These are phyloP conservation scores for Glycine latifolia DNA, from an alignment of 306 rosid species.

Conservation along the genomic window DNA sequence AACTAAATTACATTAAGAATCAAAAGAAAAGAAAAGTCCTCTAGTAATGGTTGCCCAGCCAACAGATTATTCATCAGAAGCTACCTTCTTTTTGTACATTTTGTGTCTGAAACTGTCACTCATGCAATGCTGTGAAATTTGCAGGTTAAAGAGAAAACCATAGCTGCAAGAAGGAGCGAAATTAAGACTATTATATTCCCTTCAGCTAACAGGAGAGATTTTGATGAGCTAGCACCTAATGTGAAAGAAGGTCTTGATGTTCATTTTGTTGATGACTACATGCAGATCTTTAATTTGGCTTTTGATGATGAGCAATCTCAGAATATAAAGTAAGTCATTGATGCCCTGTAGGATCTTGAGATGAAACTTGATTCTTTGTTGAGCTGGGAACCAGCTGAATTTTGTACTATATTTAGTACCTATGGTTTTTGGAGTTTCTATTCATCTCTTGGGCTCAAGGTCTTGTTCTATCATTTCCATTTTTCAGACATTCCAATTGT, in stretches of 20 bases:
- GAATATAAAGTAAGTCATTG: slow-evolving; percentile 42
- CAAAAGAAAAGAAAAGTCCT: neutral
- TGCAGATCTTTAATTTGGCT: slow-evolving; percentile 78
- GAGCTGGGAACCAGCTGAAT: slow-evolving; percentile 51
- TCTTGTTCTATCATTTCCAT: neutral
- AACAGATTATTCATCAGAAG: slow-evolving; percentile 15
- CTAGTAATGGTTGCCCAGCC: neutral
- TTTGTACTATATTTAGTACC: slow-evolving; percentile 40
- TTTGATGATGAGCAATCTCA: slow-evolving; percentile 57
- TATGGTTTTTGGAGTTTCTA: neutral
- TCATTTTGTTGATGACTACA: slow-evolving; percentile 89
- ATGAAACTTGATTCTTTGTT: slow-evolving; percentile 43
- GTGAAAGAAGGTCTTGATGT: slow-evolving; percentile 96
- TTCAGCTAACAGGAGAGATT: slow-evolving; percentile 90
- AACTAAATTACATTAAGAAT: neutral
- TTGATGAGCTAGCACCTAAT: slow-evolving; percentile 83
- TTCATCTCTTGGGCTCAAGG: slow-evolving; percentile 24
- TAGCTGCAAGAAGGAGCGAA: slow-evolving; percentile 92
- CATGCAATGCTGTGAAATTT: slow-evolving; percentile 43
- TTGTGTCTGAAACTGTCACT: slow-evolving; percentile 37
- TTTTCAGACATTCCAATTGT: slow-evolving; percentile 46
- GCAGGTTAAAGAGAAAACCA: slow-evolving; percentile 98
- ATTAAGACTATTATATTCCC: slow-evolving; percentile 92
- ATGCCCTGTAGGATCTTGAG: slow-evolving; percentile 34
- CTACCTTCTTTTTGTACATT: neutral